Evolutionary conservation across 179 eudicot genomes (phyloP), one percentile per base, ranked within the genome.

Genomic region (Monotropa hypopitys): DNA sequence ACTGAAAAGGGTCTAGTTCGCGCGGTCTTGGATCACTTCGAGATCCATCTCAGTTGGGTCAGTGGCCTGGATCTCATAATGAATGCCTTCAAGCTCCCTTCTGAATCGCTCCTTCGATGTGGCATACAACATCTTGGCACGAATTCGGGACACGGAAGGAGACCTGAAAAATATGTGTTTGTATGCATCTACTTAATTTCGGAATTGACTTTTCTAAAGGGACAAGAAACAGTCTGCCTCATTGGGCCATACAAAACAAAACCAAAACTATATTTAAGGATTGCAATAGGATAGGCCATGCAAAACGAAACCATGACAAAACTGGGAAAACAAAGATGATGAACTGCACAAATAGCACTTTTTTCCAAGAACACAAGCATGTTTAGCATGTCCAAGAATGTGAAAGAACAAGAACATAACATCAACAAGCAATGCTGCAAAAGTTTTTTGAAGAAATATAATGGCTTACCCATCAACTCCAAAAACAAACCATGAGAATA

Each of bases 51-150:
- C 94, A 7, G 89, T 80, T 20, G 90, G 83, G 80, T 90, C 94
- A 8, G 94, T 90, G 40, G 94, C 94, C 77, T 90, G 94, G 77
- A 90, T 90, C 80, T 90, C 94, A 28, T 87, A 90, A 81, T 90
- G 94, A 82, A 90, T 81, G 57, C 92, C 94, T 38, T 86, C 79
- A n/a, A 90, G 82, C 84, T 90, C 94, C 82, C 88, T 74, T 67
- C 89, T 81, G 83, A 90, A 87, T 76, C 86, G 84, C 63, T 84
- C 87, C 81, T 90, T 88, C 40, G 94, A 87, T 84, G 92, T 90
- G 35, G 94, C 90, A 74, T 90, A 90, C 50, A 90, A 80, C 94
- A 90, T 90, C 90, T 90, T 90, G 26, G 94, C 81, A 49, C 92
- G 94, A 69, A 90, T 90, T 5, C 88, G 84, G 53, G 94, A 85